Percentiles rank a stretch among this genome's conserved stretches.
Conservation (phyloP, 2,329 filamentous ascomycete species). For the Clonostachys solani region DNA sequence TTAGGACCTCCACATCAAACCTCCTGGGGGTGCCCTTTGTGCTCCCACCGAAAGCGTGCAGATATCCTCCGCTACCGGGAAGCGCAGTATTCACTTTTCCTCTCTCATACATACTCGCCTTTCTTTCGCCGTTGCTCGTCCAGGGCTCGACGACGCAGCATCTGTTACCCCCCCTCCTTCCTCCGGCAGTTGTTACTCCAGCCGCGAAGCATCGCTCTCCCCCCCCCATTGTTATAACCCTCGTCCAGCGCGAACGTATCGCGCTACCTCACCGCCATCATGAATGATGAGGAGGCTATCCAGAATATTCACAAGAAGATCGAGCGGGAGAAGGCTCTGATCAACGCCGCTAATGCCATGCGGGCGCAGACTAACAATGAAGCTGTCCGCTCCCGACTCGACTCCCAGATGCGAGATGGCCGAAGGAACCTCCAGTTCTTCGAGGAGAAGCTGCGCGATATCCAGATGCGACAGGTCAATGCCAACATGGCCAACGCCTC, state of each 20-base stretch:
- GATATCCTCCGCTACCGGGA: too few species aligned
- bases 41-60: too few species aligned
- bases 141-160: neutral
- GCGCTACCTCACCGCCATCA: conserved; percentile 37
- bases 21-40: too few species aligned
- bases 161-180: neutral
- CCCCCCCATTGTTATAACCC: neutral
- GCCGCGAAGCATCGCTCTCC: neutral
- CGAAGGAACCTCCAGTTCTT: conserved; percentile 93
- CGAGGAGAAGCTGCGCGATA: conserved; percentile 83
- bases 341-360: conserved; percentile 93
- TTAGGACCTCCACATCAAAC: too few species aligned
- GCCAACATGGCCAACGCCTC: conserved; percentile 64
- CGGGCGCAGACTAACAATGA: conserved; percentile 94
- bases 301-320: conserved; percentile 94
- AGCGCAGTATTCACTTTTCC: too few species aligned
- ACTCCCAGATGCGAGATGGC: conserved; percentile 91
- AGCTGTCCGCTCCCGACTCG: conserved; percentile 81
- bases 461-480: conserved; percentile 76
- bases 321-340: conserved; percentile 91
- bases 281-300: conserved; percentile 62
- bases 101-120: too few species aligned
- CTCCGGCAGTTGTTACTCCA: neutral
- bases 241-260: conserved; percentile 32
- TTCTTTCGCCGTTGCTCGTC: too few species aligned